Conservation (phyloP, 1,284 basidiomycete species). For the Ustilago tritici region DNA sequence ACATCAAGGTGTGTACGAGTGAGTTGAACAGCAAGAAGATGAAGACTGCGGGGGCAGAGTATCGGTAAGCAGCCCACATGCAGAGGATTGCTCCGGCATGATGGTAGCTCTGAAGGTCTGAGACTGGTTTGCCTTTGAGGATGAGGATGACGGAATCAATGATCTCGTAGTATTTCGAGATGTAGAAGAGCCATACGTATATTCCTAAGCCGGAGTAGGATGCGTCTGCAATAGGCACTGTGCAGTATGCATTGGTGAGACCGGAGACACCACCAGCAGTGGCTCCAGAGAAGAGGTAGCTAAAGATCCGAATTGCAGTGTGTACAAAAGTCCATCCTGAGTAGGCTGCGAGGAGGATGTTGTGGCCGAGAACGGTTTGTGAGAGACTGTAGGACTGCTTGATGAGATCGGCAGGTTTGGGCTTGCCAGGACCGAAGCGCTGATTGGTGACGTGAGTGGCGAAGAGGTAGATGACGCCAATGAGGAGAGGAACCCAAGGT, state of each 20-base stretch:
- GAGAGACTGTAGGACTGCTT: conserved; percentile 46
- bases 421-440: conserved; percentile 49
- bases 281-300: conserved; percentile 41
- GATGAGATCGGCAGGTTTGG: conserved; percentile 52
- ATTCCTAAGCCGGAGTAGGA: conserved; percentile 58
- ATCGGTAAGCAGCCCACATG: conserved; percentile 68
- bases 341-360: conserved; percentile 66
- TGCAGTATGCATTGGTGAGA: conserved; percentile 67
- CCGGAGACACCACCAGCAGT: conserved; percentile 49
- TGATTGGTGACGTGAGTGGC: conserved; percentile 51
- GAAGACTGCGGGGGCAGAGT: conserved; percentile 57
- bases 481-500: conserved; percentile 38
- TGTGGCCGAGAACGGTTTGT: conserved; percentile 64
- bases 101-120: conserved; percentile 61
- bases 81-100: conserved; percentile 65
- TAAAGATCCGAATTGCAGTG: conserved; percentile 37
- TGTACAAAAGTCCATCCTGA: conserved; percentile 60
- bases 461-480: conserved; percentile 49
- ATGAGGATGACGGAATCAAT: conserved; percentile 69
- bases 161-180: conserved; percentile 69
- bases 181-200: conserved; percentile 68
- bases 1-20: conserved; percentile 56
- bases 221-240: conserved; percentile 61
- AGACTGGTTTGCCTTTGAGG: conserved; percentile 69
- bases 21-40: conserved; percentile 58